phyloP scores from a whole-genome alignment of 805 yeast species.

The Starmerella geochares region DNA sequence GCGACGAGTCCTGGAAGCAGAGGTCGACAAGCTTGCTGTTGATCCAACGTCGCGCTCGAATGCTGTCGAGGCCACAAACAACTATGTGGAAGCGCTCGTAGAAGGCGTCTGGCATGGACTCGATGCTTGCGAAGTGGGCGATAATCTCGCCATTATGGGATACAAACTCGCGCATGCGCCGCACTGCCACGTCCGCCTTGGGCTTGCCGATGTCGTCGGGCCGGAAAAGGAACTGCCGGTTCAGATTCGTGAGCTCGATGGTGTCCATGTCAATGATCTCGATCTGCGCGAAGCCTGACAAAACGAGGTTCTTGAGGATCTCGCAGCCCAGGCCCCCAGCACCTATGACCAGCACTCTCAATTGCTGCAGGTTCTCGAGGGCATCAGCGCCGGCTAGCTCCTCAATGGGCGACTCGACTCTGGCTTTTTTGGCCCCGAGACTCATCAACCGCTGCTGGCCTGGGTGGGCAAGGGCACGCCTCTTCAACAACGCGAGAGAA shows the following conservation, averaged over 20 bases:
- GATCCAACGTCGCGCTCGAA: constrained; percentile 86
- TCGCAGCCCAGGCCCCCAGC: constrained; percentile 85
- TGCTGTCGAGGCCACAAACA: constrained; percentile 79
- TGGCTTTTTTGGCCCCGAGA: not conserved
- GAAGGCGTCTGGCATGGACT: constrained; percentile 50
- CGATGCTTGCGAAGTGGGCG: constrained; percentile 57
- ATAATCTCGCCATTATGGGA: not conserved
- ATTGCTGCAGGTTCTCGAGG: constrained; percentile 1
- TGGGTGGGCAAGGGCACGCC: not conserved
- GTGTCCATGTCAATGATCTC: constrained; percentile 76
- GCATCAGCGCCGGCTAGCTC: constrained; percentile 1
- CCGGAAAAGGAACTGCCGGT: constrained; percentile 65
- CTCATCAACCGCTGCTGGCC: not conserved
- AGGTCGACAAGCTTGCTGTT: constrained; percentile 57
- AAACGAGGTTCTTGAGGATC: constrained; percentile 58
- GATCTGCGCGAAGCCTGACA: constrained; percentile 55
- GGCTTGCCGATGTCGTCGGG: constrained; percentile 50
- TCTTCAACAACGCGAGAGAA: too few species aligned
- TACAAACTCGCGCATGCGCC: constrained; percentile 35
- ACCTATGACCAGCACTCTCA: constrained; percentile 39
- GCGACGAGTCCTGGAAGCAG: constrained; percentile 42
- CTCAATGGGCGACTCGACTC: not conserved
- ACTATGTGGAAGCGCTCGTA: constrained; percentile 61
- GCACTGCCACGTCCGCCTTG: constrained; percentile 58
- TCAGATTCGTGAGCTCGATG: constrained; percentile 63